phyloP scores from a whole-genome alignment of 2,329 filamentous ascomycete genomes.

The Catunica adiposa region DNA sequence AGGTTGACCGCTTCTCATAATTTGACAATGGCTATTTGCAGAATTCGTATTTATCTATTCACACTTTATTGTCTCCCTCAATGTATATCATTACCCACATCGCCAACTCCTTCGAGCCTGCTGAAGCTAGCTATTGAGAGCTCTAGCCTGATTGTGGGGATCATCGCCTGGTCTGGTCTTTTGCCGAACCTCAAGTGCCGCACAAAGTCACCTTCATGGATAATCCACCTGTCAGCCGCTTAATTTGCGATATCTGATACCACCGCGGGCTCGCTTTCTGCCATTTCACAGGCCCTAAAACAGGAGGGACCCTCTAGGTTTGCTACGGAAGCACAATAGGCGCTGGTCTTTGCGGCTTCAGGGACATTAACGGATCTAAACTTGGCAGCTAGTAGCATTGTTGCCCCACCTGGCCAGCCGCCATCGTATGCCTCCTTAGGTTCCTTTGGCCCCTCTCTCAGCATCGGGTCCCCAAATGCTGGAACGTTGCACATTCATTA shows the following conservation, averaged over 20 bases:
- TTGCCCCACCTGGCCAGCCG: background rate
- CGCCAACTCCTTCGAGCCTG: background rate
- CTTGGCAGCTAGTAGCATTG: background rate
- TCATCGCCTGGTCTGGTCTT: background rate
- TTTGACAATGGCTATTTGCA: too few relatives aligned
- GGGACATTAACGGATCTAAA: background rate
- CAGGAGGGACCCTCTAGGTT: background rate
- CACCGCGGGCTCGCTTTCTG: background rate
- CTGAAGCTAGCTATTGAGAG: background rate
- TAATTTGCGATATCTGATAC: background rate
- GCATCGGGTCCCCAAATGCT: background rate
- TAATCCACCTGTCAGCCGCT: background rate
- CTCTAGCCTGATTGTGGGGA: background rate
- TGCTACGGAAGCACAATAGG: background rate
- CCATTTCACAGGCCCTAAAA: too few relatives aligned
- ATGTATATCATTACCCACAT: background rate
- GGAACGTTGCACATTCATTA: too few relatives aligned
- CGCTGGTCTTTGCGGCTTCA: too few relatives aligned
- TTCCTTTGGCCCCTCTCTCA: too few relatives aligned
- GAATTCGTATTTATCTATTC: too few relatives aligned
- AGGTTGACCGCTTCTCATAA: background rate
- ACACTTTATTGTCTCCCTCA: background rate
- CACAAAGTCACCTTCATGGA: background rate
- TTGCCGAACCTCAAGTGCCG: background rate
- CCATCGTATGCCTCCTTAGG: background rate